Conservation (phyloP, 495 filamentous ascomycete species). For the Tuber microsphaerosporum region DNA sequence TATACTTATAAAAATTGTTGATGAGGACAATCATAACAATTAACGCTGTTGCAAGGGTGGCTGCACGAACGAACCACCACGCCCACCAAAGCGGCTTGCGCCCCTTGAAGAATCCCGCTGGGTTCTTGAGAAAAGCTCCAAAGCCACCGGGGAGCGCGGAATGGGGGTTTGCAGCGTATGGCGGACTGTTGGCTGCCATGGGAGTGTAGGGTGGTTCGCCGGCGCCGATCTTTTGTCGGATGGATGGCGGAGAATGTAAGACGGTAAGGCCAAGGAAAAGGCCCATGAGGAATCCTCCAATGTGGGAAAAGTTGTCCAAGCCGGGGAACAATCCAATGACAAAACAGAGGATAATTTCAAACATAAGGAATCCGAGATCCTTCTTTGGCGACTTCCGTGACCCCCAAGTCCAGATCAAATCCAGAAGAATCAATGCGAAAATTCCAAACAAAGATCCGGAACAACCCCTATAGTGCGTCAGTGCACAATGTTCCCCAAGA, state of each 20-base stretch:
- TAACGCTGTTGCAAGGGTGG: slow-evolving; percentile 66
- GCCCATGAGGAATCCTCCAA: slow-evolving; percentile 92
- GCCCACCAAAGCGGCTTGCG: slow-evolving; percentile 91
- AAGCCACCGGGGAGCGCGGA: slow-evolving; percentile 34
- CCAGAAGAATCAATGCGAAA: slow-evolving; percentile 76
- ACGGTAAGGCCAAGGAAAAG: slow-evolving; percentile 77
- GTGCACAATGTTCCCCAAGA: neutral
- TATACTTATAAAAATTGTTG: slow-evolving; percentile 79
- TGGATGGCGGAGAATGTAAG: slow-evolving; percentile 73
- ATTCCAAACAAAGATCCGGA: slow-evolving; percentile 88
- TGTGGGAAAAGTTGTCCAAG: slow-evolving; percentile 94
- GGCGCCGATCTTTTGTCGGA: slow-evolving; percentile 68
- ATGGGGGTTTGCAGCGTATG: slow-evolving; percentile 29
- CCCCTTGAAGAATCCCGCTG: slow-evolving; percentile 79
- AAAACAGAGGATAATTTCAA: slow-evolving; percentile 83
- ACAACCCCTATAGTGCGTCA: slow-evolving; percentile 52
- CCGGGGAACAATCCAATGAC: slow-evolving; percentile 86
- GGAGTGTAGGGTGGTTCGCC: slow-evolving; percentile 59
- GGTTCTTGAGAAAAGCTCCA: slow-evolving; percentile 56
- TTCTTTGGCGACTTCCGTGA: slow-evolving; percentile 65
- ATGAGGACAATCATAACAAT: slow-evolving; percentile 78
- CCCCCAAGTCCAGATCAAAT: slow-evolving; percentile 85
- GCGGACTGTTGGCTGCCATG: slow-evolving; percentile 46
- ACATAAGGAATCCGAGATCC: slow-evolving; percentile 73
- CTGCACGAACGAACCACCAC: slow-evolving; percentile 87